A percentile compares a stretch with the other conserved stretches of the same genome.
These are phyloP conservation scores for Colletotrichum theobromicola DNA, from an alignment of 2,329 filamentous ascomycete genomes.

Conservation along the genomic window DNA sequence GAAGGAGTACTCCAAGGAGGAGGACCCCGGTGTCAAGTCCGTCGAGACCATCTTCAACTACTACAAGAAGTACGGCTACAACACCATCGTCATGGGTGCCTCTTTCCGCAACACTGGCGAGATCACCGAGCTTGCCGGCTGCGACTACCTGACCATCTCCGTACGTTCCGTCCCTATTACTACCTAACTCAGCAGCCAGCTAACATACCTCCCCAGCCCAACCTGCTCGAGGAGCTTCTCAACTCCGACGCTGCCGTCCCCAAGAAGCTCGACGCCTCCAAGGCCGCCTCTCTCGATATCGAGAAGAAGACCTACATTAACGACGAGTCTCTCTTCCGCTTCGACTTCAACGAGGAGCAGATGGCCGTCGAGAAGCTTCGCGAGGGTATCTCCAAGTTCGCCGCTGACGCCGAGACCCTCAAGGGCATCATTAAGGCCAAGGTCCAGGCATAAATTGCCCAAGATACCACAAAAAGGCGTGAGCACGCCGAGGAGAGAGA, in stretches of 20 bases:
- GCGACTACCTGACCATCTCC: slow-evolving; percentile 98
- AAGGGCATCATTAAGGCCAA: slow-evolving; percentile 92
- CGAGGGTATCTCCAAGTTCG: slow-evolving; percentile 99
- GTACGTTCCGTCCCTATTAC: slow-evolving; percentile 54
- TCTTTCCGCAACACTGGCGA: slow-evolving; percentile 97
- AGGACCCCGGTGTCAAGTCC: slow-evolving; percentile 95
- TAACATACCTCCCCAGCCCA: slow-evolving; percentile 63
- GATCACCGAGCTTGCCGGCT: slow-evolving; percentile 97
- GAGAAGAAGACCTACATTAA: slow-evolving; percentile 91
- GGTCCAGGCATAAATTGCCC: slow-evolving; percentile 57
- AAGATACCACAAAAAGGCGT: background rate
- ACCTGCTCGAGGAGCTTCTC: slow-evolving; percentile 90
- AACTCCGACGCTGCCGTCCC: slow-evolving; percentile 83
- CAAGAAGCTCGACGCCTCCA: slow-evolving; percentile 85
- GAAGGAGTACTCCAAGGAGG: slow-evolving; percentile 88
- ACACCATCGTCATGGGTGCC: slow-evolving; percentile 99
- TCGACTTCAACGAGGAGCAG: slow-evolving; percentile 99
- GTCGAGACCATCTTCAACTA: slow-evolving; percentile 98
- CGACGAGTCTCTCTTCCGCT: slow-evolving; percentile 91
- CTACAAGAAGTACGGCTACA: slow-evolving; percentile 99
- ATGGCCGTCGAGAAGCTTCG: slow-evolving; percentile 99
- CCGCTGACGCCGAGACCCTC: slow-evolving; percentile 90
- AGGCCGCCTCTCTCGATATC: slow-evolving; percentile 73
- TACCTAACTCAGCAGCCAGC: background rate
- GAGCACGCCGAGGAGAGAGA: background rate